Conservation (phyloP, 768 basidiomycete species). For the Sistotremastrum suecicum region DNA sequence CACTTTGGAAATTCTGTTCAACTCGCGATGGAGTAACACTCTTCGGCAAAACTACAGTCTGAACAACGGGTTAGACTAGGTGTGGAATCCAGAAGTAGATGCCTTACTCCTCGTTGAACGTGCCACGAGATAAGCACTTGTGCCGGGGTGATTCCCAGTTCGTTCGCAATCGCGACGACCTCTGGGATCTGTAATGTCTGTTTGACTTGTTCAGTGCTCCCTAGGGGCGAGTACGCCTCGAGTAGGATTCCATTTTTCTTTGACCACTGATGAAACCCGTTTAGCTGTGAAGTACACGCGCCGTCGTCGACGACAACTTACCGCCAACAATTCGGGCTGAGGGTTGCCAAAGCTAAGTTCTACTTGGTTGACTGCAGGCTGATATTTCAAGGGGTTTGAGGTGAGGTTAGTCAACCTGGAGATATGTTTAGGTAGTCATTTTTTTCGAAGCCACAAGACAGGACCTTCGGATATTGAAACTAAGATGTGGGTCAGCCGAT, state of each 20-base stretch:
- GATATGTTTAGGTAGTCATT: constrained; percentile 11
- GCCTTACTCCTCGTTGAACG: constrained; percentile 55
- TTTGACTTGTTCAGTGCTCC: constrained; percentile 43
- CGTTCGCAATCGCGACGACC: constrained; percentile 42
- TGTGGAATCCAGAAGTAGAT: background rate
- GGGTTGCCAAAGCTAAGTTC: constrained; percentile 70
- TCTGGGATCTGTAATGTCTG: constrained; percentile 44
- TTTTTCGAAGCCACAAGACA: constrained; percentile 6
- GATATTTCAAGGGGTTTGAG: constrained; percentile 42
- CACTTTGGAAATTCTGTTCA: constrained; percentile 54
- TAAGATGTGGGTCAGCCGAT: constrained; percentile 10
- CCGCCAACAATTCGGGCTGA: constrained; percentile 61
- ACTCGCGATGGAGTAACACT: constrained; percentile 58
- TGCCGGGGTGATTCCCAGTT: constrained; percentile 58
- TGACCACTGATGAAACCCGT: constrained; percentile 35
- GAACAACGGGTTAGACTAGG: background rate
- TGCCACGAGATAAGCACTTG: constrained; percentile 68
- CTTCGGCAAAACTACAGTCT: constrained; percentile 67
- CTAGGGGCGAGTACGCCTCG: constrained; percentile 68
- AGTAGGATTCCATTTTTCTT: constrained; percentile 50
- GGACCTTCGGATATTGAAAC: constrained; percentile 45
- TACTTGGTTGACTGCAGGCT: constrained; percentile 64
- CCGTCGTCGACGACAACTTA: constrained; percentile 11
- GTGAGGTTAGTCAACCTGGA: constrained; percentile 45
- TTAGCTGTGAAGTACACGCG: background rate